Conservation (phyloP, 805 yeast species). For the Nakazawaea anatomiae region DNA sequence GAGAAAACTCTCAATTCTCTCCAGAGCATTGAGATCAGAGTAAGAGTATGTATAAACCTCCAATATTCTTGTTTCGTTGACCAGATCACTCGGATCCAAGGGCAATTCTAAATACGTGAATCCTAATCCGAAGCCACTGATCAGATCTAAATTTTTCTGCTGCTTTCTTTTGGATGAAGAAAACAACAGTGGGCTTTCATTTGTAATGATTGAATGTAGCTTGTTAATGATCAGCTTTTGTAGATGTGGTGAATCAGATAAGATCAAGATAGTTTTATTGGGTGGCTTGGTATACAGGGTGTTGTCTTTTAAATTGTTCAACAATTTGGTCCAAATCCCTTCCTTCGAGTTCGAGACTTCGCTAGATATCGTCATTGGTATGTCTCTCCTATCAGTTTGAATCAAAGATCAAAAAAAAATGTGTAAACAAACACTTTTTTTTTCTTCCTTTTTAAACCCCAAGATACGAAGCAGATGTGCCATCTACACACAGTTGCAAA, state of each 20-base stretch:
- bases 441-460: too few relatives aligned
- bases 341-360: too few relatives aligned
- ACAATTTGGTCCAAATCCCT: not conserved
- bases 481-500: not conserved
- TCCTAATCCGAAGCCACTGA: not conserved
- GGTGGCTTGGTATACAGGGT: not conserved
- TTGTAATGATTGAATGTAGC: not conserved
- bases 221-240: not conserved
- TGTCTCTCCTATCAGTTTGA: not conserved
- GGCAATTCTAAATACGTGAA: not conserved
- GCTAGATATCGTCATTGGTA: not conserved
- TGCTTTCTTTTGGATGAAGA: not conserved
- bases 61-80: not conserved
- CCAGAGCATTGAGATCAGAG: not conserved
- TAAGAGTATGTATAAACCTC: constrained; percentile 6
- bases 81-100: not conserved
- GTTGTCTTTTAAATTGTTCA: not conserved
- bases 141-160: not conserved
- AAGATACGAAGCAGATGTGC: not conserved
- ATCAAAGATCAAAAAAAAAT: too few relatives aligned
- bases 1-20: not conserved
- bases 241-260: not conserved
- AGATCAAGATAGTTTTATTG: not conserved
- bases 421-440: too few relatives aligned
- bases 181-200: not conserved